A percentile compares a stretch with the other conserved stretches of the same genome.
Conservation (phyloP, 495 filamentous ascomycete genomes). For the Oleoguttula mirabilis region DNA sequence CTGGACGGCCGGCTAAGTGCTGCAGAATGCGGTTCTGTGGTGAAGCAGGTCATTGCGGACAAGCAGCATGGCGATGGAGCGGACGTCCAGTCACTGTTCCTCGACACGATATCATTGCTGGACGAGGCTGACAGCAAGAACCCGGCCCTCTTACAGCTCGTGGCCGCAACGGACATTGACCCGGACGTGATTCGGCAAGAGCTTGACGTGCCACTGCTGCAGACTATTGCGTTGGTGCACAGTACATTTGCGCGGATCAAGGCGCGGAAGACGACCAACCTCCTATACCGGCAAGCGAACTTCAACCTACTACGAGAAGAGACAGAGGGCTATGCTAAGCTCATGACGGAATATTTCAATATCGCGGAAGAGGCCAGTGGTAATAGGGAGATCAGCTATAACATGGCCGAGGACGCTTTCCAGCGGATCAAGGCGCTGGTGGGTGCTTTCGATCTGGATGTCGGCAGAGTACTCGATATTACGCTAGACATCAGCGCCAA, state of each 20-base stretch:
- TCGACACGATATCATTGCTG: conserved; percentile 68
- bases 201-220: conserved; percentile 65
- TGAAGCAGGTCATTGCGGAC: conserved; percentile 61
- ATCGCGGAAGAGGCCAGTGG: conserved; percentile 39
- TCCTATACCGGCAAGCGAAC: conserved; percentile 88
- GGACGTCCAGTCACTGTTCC: conserved; percentile 48
- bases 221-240: conserved; percentile 66
- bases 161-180: conserved; percentile 59
- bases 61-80: conserved; percentile 37
- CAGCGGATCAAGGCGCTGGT: conserved; percentile 82
- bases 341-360: conserved; percentile 79
- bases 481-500: conserved; percentile 80
- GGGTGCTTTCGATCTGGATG: conserved; percentile 85
- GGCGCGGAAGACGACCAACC: conserved; percentile 77
- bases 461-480: conserved; percentile 87
- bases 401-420: conserved; percentile 54
- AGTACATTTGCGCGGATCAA: conserved; percentile 69
- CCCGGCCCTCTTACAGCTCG: conserved; percentile 38
- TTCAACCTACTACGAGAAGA: conserved; percentile 95
- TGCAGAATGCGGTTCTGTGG: conserved; percentile 53
- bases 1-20: conserved; percentile 55
- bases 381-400: conserved; percentile 25
- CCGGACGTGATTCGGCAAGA: conserved; percentile 61
- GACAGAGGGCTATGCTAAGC: conserved; percentile 84
- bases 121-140: conserved; percentile 49